Evolutionary conservation across 2,329 filamentous ascomycete species (phyloP), one percentile per base, ranked within the genome.

Genomic region (Talaromyces piceae): DNA sequence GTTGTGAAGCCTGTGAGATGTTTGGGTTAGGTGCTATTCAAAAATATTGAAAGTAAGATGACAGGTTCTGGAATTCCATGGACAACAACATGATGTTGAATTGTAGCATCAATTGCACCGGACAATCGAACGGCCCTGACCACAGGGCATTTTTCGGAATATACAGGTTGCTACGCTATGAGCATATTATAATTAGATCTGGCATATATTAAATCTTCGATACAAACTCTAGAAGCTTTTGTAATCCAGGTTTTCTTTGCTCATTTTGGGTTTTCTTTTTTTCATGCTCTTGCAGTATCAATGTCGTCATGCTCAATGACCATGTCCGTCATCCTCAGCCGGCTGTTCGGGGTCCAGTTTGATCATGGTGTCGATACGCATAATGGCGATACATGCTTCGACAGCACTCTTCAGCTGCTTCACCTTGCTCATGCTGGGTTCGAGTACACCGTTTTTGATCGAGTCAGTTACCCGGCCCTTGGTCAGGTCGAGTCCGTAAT

Each of bases 301-400:
- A 39, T 9, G 16, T 18, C 9, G 8, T 25, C 23, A 16, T 16
- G 12, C 30, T 44, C 80, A 93, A 75, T 95, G 89, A 50, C 86
- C 89, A 73, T 94, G 88, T 52, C 88, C 90, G 64, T 93, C 88
- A 73, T 95, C 80, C 64, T 83, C 80, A 37, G 75, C 77, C 66
- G 80, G 79, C 76, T 85, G 81, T 77, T 96, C 90, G 16, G 91
- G 91, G 77, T 98, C 93, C 71, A 98, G 76, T 78, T 95, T 95
- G 75, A 98, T 97, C 73, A 98, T 79, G 58, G 93, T 97, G 76
- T 98, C 93, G 68, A 98, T 98, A 65, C 93, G 83, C 93, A 98
- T 97, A 69, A 98, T 97, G 66, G 90, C 88, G 72, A 98, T 95
- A 72, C 93, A 97, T 50, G 93, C 93, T 76, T 98, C 93, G 46